phyloP scores from a whole-genome alignment of 129 eudicot genomes.

The Flaveria trinervia region DNA sequence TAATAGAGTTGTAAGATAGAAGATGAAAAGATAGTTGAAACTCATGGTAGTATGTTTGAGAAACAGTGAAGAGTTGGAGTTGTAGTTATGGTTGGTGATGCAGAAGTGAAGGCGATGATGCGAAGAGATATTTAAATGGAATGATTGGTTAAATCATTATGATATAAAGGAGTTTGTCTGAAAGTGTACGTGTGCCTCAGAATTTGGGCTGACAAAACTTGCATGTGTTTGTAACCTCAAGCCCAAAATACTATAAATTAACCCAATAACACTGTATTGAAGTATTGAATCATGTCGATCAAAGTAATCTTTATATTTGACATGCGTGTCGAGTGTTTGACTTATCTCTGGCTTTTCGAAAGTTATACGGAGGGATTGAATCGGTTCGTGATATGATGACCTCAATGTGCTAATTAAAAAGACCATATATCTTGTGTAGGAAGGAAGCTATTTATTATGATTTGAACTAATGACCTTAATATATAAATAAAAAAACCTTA shows the following conservation, averaged over 20 bases:
- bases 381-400: no score
- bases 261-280: no score
- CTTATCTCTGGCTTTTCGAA: no score
- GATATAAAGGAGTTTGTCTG: not conserved
- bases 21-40: conserved; percentile 33
- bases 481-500: no score
- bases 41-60: conserved; percentile 42
- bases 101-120: conserved; percentile 47
- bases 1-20: conserved; percentile 33
- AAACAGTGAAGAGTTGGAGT: conserved; percentile 13
- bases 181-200: not conserved
- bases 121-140: conserved; percentile 65
- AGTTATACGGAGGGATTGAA: no score
- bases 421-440: no score
- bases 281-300: no score
- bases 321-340: no score
- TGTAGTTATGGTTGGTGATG: conserved; percentile 42
- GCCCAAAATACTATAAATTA: not conserved
- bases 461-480: no score
- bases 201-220: not conserved
- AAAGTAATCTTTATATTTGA: no score
- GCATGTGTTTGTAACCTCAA: not conserved
- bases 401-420: no score
- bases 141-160: conserved; percentile 51
- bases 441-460: no score